These are phyloP conservation scores for Candida silvicultrix DNA, from an alignment of 805 yeast species.

Conservation along the genomic window DNA sequence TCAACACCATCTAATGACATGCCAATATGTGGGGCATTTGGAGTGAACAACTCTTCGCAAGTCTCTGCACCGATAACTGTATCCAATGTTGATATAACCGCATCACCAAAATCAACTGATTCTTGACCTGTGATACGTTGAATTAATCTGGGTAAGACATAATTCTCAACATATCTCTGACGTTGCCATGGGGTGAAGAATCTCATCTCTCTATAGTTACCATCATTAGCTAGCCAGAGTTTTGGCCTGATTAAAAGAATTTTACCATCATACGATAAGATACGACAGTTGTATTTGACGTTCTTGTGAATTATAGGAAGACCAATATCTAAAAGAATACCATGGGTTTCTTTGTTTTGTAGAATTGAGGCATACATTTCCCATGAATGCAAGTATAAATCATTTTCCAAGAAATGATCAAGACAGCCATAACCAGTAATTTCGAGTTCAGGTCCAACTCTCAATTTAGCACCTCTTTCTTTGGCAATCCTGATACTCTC, in stretches of 20 bases:
- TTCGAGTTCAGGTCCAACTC: slow-evolving; percentile 98
- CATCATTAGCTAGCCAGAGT: slow-evolving; percentile 91
- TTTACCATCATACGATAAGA: slow-evolving; percentile 71
- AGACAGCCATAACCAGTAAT: slow-evolving; percentile 91
- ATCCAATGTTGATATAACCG: slow-evolving; percentile 75
- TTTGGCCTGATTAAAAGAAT: slow-evolving; percentile 89
- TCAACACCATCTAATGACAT: slow-evolving; percentile 97
- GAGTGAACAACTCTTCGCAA: slow-evolving; percentile 96
- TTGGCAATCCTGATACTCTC: slow-evolving; percentile 79
- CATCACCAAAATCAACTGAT: slow-evolving; percentile 82
- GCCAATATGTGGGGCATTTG: slow-evolving; percentile 88
- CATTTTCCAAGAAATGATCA: slow-evolving; percentile 91
- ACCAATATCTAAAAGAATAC: slow-evolving; percentile 83
- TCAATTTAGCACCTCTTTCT: slow-evolving; percentile 60
- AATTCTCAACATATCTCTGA: slow-evolving; percentile 67
- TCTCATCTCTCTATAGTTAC: slow-evolving; percentile 97
- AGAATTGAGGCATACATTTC: slow-evolving; percentile 83
- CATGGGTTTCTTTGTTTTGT: slow-evolving; percentile 59
- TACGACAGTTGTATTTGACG: slow-evolving; percentile 86
- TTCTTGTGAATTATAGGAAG: slow-evolving; percentile 89
- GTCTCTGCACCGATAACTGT: slow-evolving; percentile 96
- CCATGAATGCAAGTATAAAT: slow-evolving; percentile 87
- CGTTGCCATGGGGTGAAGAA: slow-evolving; percentile 93
- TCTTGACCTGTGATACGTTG: slow-evolving; percentile 60
- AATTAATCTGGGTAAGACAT: slow-evolving; percentile 64